Percentiles rank a stretch among this genome's conserved stretches.
phyloP scores from a whole-genome alignment of 495 filamentous ascomycete genomes.

The Trichoderma asperelloides region DNA sequence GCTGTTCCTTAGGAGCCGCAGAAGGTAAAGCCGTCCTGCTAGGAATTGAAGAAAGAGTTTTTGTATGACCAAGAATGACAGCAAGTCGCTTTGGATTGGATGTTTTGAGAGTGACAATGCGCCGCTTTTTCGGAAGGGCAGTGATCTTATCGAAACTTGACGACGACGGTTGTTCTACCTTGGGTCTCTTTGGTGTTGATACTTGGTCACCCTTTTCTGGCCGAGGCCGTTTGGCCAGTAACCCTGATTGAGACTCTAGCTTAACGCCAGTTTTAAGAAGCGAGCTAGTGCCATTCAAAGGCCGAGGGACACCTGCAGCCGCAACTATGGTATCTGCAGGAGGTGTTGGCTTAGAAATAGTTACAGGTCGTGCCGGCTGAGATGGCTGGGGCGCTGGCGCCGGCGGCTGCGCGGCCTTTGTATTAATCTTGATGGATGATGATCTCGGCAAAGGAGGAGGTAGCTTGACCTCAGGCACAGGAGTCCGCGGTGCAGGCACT shows the following conservation, averaged over 20 bases:
- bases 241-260: neutral
- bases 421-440: conserved; percentile 16
- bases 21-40: conserved; percentile 4
- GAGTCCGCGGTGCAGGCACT: conserved; percentile 8
- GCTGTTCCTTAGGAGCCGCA: neutral
- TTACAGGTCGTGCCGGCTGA: neutral
- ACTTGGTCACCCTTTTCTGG: conserved; percentile 7
- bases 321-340: conserved; percentile 5
- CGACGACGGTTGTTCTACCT: neutral
- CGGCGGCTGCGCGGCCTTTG: conserved; percentile 12
- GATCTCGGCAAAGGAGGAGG: conserved; percentile 16
- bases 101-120: conserved; percentile 8
- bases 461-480: conserved; percentile 16
- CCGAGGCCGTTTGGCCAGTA: conserved; percentile 6
- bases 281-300: neutral
- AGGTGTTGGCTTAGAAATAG: neutral
- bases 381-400: neutral
- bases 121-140: neutral
- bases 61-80: neutral
- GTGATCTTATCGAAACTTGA: neutral
- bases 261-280: neutral
- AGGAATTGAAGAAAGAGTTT: neutral
- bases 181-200: neutral
- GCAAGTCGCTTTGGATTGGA: conserved; percentile 7
- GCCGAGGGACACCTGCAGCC: neutral